Evolutionary conservation across 164 flowering plant genomes (phyloP), one percentile per base, ranked within the genome.

Genomic region (Hamamelis virginiana): DNA sequence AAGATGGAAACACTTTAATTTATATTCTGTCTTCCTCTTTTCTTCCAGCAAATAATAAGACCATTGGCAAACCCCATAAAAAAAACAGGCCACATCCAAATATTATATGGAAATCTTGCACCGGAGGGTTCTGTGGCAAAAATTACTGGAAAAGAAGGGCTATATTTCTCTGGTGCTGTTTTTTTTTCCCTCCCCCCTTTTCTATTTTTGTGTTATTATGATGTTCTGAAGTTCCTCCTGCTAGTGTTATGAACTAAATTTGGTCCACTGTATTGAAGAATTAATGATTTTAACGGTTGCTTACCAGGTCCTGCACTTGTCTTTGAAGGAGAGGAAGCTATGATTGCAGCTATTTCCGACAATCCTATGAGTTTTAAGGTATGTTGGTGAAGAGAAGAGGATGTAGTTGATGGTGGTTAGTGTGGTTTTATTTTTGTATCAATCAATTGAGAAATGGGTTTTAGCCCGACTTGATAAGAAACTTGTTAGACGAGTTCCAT

Each of bases 121-220:
- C 98, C 98, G 18, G 90, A 89, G 61, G 98, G 99, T 41, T 92
- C 98, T 74, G 98, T 93, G 25, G 99, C 98, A 63, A 96, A 96
- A 80, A 96, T 96, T 68, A 96, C 97, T 18, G 99, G 99, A 66
- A 92, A 96, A 81, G 99, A 96, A 83, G 99, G 99, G 68, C 69
- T 92, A 18, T 92, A 84, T 76, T 96, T 96, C 76, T 84, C 94
- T 56, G 99, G 98, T 94, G 59, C 51, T 1, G 23, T 59, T 60
- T 26, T 69, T 45, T 72, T 64, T 65, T 60, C 44, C 62, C 38
- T 58, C n/a, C n/a, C n/a, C n/a, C n/a, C n/a, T 43, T 61, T 43
- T 51, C 23, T 41, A 19, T 63, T 70, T n/a, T 41, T 45, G 22
- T 22, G 23, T 26, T 47, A 22, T 43, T 59, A 33, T 41, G 38